A percentile compares a stretch with the other conserved stretches of the same genome.
These are phyloP conservation scores for Aspergillus melleus DNA, from an alignment of 2,329 filamentous ascomycete species.

Conservation along the genomic window DNA sequence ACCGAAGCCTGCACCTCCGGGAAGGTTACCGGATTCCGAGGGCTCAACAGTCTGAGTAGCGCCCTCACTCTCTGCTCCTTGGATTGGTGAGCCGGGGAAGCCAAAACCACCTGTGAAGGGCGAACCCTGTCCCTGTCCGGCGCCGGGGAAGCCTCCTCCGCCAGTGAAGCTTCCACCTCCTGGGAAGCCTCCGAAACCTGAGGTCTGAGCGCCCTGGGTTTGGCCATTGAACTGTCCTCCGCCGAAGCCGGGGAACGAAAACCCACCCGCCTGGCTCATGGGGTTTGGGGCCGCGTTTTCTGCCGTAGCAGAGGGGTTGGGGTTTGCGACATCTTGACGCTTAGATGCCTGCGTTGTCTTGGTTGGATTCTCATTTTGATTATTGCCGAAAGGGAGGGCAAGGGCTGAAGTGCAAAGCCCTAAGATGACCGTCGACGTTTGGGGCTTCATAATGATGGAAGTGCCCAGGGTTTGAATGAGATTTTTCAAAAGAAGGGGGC, in stretches of 20 bases:
- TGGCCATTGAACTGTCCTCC: not conserved
- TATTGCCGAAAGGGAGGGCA: constrained; percentile 4
- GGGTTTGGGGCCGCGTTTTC: not conserved
- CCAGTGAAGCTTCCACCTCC: not conserved
- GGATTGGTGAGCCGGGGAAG: too few species aligned
- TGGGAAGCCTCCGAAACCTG: not conserved
- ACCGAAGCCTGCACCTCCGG: not conserved
- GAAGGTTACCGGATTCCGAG: not conserved
- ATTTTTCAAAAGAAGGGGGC: not conserved
- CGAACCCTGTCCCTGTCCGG: too few species aligned
- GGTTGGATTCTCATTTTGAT: not conserved
- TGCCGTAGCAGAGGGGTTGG: not conserved
- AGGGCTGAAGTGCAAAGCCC: constrained; percentile 10
- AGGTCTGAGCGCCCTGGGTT: not conserved
- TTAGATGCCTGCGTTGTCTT: not conserved
- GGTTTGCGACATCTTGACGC: not conserved
- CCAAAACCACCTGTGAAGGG: too few species aligned
- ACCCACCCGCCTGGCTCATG: not conserved
- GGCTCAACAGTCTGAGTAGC: too few species aligned
- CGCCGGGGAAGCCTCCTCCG: not conserved
- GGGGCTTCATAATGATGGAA: constrained; percentile 10
- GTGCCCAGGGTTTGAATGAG: not conserved
- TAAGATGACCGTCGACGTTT: constrained; percentile 10
- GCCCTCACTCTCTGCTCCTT: too few species aligned
- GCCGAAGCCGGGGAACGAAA: not conserved